Evolutionary conservation across 306 rosid species (phyloP).

Genomic region (Pterocarpus santalinus): DNA sequence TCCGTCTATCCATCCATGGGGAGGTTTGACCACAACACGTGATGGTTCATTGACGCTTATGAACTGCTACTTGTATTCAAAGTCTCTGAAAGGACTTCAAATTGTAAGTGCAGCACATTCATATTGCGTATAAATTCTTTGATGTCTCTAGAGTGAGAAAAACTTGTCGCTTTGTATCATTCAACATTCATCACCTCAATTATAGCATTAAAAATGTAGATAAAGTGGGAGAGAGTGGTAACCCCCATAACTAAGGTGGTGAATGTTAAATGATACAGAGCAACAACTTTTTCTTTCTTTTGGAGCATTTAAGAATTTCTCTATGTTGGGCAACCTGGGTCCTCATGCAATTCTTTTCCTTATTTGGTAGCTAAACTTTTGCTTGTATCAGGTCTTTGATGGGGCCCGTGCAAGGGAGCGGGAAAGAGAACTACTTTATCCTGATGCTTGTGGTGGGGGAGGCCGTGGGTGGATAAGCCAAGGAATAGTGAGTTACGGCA

Average conservation of each 20-base stretch:
- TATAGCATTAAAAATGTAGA: background rate
- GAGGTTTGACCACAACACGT: slow-evolving; percentile 90
- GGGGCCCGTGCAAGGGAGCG: slow-evolving; percentile 98
- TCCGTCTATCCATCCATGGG: slow-evolving; percentile 99
- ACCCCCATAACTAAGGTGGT: background rate
- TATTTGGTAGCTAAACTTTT: slow-evolving; percentile 48
- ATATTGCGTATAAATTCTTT: background rate
- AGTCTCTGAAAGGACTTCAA: slow-evolving; percentile 83
- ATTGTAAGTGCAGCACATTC: slow-evolving; percentile 66
- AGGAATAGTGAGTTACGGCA: slow-evolving; percentile 85
- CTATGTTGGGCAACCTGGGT: background rate
- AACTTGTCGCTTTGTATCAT: background rate
- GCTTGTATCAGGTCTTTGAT: slow-evolving; percentile 81
- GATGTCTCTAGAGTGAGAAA: background rate
- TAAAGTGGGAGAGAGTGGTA: background rate
- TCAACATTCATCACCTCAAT: background rate
- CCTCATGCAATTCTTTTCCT: slow-evolving; percentile 8
- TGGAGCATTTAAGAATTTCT: background rate
- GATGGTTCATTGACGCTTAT: slow-evolving; percentile 89
- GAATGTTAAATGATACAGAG: background rate
- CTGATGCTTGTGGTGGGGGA: slow-evolving; percentile 99
- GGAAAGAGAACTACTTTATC: slow-evolving; percentile 96
- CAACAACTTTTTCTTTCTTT: background rate
- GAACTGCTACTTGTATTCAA: slow-evolving; percentile 87
- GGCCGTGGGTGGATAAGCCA: slow-evolving; percentile 99